Evolutionary conservation across 2,329 filamentous ascomycete genomes (phyloP), one percentile per base, ranked within the genome.

Genomic region (Sporothrix variecibatus): DNA sequence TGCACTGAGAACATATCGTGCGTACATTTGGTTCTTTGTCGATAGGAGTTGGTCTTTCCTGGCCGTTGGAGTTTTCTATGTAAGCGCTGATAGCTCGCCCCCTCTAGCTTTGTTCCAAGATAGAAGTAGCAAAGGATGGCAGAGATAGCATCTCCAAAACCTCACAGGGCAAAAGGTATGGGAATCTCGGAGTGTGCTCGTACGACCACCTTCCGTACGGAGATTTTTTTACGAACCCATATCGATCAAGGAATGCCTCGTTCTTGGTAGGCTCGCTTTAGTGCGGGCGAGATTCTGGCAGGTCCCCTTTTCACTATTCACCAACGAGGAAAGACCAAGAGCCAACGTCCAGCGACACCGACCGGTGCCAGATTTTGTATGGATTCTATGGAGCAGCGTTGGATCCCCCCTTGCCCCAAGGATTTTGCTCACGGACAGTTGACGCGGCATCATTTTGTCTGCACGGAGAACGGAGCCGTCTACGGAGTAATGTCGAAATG

Each of bases 221-320:
- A 38, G 58, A 38, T 34, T 62, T 34, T 20, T 5, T 53, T 23
- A 34, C 28, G 58, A 20, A n/a, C 60, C 38, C 60, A 34, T 65
- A 23, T 43, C 60, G 11, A 43, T 43, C 34, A 65, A 17, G 60
- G 60, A 65, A 65, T 26, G 38, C 11, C 34, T 65, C 60, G 11
- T 65, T 65, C 60, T 65, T 65, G 60, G 60, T 40, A n/a, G 60
- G 60, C n/a, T 26, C n/a, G 6, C 34, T 43, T 43, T 65, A 65
- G 38, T 43, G 60, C 60, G n/a, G 60, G 60, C 60, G 34, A 43
- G 34, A n/a, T 43, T 15, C 60, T 26, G 60, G n/a, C 60, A 43
- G 23, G 38, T 26, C 23, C n/a, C 38, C 17, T 12, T 43, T 65
- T 23, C 53, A 34, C 4, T 17, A 7, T 58, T 23, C 53, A 58